Base-by-base conservation (phyloP, 2,329 filamentous ascomycete species). In the Teratosphaeria destructans region DNA sequence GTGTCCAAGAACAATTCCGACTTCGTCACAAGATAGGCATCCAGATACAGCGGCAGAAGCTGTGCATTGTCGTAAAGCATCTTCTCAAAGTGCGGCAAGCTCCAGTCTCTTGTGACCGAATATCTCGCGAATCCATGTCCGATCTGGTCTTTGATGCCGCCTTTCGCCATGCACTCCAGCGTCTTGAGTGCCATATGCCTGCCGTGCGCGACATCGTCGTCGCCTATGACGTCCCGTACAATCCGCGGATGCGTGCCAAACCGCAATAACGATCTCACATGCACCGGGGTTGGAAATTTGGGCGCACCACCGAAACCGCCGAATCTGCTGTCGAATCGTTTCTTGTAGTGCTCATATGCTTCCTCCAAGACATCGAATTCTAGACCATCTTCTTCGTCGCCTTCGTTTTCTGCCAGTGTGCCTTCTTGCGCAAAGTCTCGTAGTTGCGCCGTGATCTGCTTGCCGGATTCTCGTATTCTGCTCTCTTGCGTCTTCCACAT, bases 41-140 rank as follows among this genome's bases (percentile, higher is more conserved):
- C 91, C 6, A 95, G 80, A 67, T 94, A 97, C 6, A 94, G 80
- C 27, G 86, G 82, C 2, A 99, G 77, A 1, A 97, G 80, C 65
- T 96, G 87, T 0, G 89, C 87, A 68, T 99, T 95, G 70, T 97
- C 94, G 58, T 90, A 91, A 10, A 96, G 82, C 82, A 97, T 91
- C 78, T 97, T 97, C 77, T 99, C 94, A 67, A 97, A 99, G 72
- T 96, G 92, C 11, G 94, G 94, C 54, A 97, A 78, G 63, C 88
- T 89, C 94, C 94, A 99, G 74, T 97, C 89, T 14, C 85, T 79
- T 0, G 93, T 97, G 7, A 95, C 88, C 14, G 90, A 95, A 71
- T 95, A 96, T 57, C 93, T 84, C 43, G 87, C 84, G 67, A 91
- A 90, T 6, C 89, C 89, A 69, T 88, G 83, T 52, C 89, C 88